A percentile compares a stretch with the other conserved stretches of the same genome.
These are phyloP conservation scores for Cicer pinnatifidum DNA, from an alignment of 306 rosid species.

Conservation along the genomic window DNA sequence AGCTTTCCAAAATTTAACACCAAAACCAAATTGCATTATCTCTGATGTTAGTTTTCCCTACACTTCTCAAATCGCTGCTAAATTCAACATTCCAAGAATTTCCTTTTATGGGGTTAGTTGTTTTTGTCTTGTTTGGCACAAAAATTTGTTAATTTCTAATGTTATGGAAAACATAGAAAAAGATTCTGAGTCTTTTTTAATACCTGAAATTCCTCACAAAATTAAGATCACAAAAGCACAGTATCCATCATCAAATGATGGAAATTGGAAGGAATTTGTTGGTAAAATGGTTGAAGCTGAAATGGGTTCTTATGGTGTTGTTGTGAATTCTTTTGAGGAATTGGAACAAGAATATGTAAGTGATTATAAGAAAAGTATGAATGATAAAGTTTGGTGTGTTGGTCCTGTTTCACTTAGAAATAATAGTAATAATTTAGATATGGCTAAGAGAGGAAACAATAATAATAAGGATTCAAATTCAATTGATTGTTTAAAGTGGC, in stretches of 20 bases:
- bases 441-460: constrained; percentile 50
- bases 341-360: constrained; percentile 52
- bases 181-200: constrained; percentile 49
- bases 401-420: constrained; percentile 59
- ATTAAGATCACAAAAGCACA: constrained; percentile 55
- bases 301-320: constrained; percentile 48
- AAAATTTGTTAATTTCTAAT: constrained; percentile 16
- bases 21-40: constrained; percentile 65
- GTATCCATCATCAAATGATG: not conserved
- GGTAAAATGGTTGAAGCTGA: constrained; percentile 55
- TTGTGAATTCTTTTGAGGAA: constrained; percentile 67
- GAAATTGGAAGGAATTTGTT: constrained; percentile 32
- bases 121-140: constrained; percentile 46
- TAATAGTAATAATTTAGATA: constrained; percentile 41
- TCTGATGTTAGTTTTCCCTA: constrained; percentile 63
- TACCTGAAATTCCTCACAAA: constrained; percentile 55
- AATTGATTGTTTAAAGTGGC: constrained; percentile 59
- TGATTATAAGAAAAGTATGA: constrained; percentile 46
- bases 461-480: not conserved
- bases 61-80: constrained; percentile 55
- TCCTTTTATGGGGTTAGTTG: constrained; percentile 58
- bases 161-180: constrained; percentile 44
- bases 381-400: constrained; percentile 52
- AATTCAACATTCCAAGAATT: constrained; percentile 61
- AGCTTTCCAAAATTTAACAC: constrained; percentile 46